Percentiles rank a stretch among this genome's conserved stretches.
phyloP scores from a whole-genome alignment of 306 rosid genomes.

The Alnus glutinosa region DNA sequence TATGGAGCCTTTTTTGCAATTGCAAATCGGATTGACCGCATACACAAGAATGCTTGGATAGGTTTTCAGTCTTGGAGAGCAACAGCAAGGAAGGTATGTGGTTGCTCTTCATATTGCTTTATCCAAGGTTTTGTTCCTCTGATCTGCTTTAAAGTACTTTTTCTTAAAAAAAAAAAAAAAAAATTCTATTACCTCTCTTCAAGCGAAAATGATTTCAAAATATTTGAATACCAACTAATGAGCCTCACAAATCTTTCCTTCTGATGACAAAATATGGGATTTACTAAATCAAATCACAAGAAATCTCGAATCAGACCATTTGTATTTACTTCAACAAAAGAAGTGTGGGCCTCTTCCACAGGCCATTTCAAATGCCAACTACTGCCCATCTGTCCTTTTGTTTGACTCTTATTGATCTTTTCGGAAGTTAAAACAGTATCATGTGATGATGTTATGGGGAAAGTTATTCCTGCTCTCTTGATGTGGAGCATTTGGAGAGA shows the following conservation, averaged over 20 bases:
- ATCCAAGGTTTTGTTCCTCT: background rate
- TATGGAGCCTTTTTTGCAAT: conserved; percentile 89
- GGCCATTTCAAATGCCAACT: background rate
- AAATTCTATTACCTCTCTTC: background rate
- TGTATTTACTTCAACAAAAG: too few relatives aligned
- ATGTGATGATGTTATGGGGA: background rate
- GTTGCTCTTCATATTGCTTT: conserved; percentile 5
- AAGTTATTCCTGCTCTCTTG: too few relatives aligned
- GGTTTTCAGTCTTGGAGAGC: conserved; percentile 99
- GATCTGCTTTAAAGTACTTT: background rate
- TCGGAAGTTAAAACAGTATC: background rate
- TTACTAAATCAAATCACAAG: too few relatives aligned
- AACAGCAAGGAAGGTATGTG: conserved; percentile 81
- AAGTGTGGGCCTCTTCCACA: too few relatives aligned
- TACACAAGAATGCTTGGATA: conserved; percentile 96
- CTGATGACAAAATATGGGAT: too few relatives aligned
- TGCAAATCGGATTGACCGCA: conserved; percentile 81
- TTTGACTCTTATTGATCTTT: background rate
- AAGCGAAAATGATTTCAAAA: background rate
- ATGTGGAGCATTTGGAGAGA: too few relatives aligned
- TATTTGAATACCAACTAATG: background rate
- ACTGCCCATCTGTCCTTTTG: background rate
- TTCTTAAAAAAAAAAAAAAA: background rate
- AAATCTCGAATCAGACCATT: too few relatives aligned
- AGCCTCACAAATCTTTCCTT: too few relatives aligned